These are phyloP conservation scores for Xeromyces bisporus DNA, from an alignment of 495 filamentous ascomycete genomes.

Conservation along the genomic window DNA sequence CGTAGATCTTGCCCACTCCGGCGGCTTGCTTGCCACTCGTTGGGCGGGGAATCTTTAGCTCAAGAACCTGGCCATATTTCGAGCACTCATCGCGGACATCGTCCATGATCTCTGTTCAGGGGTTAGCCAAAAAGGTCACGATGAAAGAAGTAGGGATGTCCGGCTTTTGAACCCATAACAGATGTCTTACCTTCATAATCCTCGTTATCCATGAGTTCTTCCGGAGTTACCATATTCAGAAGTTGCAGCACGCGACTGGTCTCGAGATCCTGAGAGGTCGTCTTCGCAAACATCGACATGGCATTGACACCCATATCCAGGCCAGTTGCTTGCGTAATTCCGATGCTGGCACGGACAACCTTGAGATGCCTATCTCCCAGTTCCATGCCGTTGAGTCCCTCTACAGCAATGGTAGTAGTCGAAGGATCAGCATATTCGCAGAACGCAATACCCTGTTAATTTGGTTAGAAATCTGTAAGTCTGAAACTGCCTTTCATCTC, in stretches of 20 bases:
- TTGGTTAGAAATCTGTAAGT: constrained; percentile 8
- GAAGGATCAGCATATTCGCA: constrained; percentile 77
- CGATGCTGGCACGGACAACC: constrained; percentile 78
- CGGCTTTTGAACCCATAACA: too few species aligned
- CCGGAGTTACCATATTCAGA: constrained; percentile 93
- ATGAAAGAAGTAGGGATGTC: too few species aligned
- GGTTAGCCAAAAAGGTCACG: too few species aligned
- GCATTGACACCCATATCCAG: constrained; percentile 93
- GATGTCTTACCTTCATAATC: constrained; percentile 79
- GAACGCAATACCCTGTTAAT: constrained; percentile 75
- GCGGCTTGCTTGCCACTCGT: constrained; percentile 60
- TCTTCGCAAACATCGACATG: constrained; percentile 97
- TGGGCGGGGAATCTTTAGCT: constrained; percentile 82
- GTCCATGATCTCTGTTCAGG: constrained; percentile 76
- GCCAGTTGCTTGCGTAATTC: constrained; percentile 73
- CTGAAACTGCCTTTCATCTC: constrained; percentile 5
- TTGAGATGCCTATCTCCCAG: constrained; percentile 73
- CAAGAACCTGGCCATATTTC: constrained; percentile 71
- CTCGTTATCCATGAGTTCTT: constrained; percentile 84
- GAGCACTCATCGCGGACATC: constrained; percentile 82
- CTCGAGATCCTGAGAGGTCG: constrained; percentile 60
- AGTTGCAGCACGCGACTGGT: constrained; percentile 71
- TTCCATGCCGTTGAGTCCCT: constrained; percentile 84
- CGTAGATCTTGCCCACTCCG: constrained; percentile 93
- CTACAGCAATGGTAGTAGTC: constrained; percentile 69